These are phyloP conservation scores for Acidomyces sp. DNA, from an alignment of 495 filamentous ascomycete species.

Conservation along the genomic window DNA sequence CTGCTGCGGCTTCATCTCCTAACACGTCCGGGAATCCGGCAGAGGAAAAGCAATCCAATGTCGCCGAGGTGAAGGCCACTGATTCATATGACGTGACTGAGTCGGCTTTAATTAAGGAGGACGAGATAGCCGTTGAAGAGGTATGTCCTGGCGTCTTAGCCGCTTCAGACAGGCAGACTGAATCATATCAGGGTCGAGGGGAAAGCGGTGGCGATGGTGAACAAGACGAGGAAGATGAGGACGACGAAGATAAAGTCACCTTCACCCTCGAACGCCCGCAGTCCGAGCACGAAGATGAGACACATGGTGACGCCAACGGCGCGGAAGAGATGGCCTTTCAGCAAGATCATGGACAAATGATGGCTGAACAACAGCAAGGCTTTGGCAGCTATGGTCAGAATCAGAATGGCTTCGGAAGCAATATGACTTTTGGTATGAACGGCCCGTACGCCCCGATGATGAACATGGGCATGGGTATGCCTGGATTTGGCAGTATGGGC, in stretches of 20 bases:
- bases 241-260: slow-evolving; percentile 15
- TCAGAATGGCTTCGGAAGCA: slow-evolving; percentile 16
- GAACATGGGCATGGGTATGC: slow-evolving; percentile 48
- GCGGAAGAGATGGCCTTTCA: neutral
- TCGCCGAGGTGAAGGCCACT: too few species aligned
- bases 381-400: slow-evolving; percentile 2
- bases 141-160: too few species aligned
- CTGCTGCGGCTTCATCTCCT: too few species aligned
- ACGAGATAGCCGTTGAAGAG: too few species aligned
- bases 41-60: too few species aligned
- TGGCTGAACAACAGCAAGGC: slow-evolving; percentile 23
- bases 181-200: too few species aligned
- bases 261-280: slow-evolving; percentile 13
- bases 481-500: slow-evolving; percentile 3
- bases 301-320: slow-evolving; percentile 1
- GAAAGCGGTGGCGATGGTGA: slow-evolving; percentile 2
- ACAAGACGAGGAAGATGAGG: slow-evolving; percentile 12
- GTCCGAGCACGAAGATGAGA: slow-evolving; percentile 1
- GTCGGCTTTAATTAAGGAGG: too few species aligned
- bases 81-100: too few species aligned
- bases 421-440: slow-evolving; percentile 50
- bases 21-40: too few species aligned
- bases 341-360: slow-evolving; percentile 17
- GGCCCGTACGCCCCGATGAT: slow-evolving; percentile 75
- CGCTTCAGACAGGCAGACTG: too few species aligned